These are phyloP conservation scores for Cordia subcordata DNA, from an alignment of 257 asterid species.

Conservation along the genomic window DNA sequence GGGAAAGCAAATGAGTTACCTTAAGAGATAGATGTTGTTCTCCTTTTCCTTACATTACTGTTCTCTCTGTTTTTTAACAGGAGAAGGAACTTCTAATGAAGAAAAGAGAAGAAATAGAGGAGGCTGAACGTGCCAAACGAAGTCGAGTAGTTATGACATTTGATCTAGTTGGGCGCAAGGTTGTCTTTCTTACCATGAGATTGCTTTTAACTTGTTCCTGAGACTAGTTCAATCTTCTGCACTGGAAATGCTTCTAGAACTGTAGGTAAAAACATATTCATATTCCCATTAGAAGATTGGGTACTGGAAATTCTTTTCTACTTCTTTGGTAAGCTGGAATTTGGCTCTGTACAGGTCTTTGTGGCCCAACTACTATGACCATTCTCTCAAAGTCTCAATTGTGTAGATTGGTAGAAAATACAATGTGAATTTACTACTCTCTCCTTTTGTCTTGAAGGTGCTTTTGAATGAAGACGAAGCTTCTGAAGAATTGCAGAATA, in stretches of 20 bases:
- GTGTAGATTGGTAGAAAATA: neutral
- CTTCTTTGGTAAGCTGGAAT: too few species aligned
- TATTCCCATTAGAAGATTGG: too few species aligned
- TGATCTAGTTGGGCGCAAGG: slow-evolving; percentile 97
- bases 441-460: slow-evolving; percentile 44
- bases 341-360: too few species aligned
- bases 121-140: slow-evolving; percentile 69
- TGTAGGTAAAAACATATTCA: too few species aligned
- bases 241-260: too few species aligned
- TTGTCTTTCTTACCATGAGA: slow-evolving; percentile 15
- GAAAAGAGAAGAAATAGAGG: slow-evolving; percentile 81
- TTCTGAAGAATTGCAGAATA: slow-evolving; percentile 52
- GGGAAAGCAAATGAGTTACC: too few species aligned
- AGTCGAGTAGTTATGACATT: slow-evolving; percentile 74
- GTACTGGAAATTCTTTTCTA: too few species aligned
- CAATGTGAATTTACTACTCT: neutral
- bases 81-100: slow-evolving; percentile 77
- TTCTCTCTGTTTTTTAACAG: slow-evolving; percentile 31
- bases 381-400: too few species aligned
- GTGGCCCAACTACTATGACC: too few species aligned
- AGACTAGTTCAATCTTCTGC: too few species aligned
- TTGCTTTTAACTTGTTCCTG: slow-evolving; percentile 2
- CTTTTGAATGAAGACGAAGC: slow-evolving; percentile 78
- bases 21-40: neutral
- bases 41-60: slow-evolving; percentile 1